These are phyloP conservation scores for Ochromonas danica DNA, from an alignment of 108 stramenopile genomes.

Conservation along the genomic window DNA sequence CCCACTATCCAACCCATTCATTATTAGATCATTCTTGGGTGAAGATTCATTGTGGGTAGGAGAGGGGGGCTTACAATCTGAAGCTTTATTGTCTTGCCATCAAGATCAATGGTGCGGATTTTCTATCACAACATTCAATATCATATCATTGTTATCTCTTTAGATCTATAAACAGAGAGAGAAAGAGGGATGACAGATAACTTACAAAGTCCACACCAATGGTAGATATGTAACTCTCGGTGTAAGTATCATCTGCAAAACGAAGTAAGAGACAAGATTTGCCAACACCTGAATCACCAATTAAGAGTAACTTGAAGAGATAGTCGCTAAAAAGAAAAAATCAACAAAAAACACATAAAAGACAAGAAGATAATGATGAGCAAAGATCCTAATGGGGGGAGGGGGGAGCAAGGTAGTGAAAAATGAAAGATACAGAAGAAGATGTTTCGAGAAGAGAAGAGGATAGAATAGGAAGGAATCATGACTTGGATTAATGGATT, in stretches of 20 bases:
- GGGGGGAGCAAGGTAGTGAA: background rate
- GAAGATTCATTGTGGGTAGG: background rate
- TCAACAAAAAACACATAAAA: background rate
- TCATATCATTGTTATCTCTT: background rate
- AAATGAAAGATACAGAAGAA: background rate
- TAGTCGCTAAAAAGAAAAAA: constrained; percentile 60
- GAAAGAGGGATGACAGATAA: constrained; percentile 25
- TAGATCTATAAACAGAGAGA: too few relatives aligned
- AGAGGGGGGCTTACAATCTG: constrained; percentile 64
- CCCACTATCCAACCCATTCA: constrained; percentile 49
- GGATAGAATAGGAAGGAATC: background rate
- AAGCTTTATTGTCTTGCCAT: constrained; percentile 96
- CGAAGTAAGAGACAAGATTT: constrained; percentile 85
- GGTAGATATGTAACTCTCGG: constrained; percentile 96
- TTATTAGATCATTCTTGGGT: background rate
- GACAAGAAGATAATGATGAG: background rate
- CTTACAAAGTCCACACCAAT: constrained; percentile 98
- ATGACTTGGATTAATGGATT: background rate
- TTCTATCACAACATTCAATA: constrained; percentile 47
- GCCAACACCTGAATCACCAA: constrained; percentile 90
- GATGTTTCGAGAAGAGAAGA: background rate
- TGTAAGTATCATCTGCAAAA: constrained; percentile 96
- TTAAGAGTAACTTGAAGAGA: constrained; percentile 86
- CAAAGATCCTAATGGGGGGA: background rate
- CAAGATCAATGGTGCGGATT: constrained; percentile 97